phyloP scores from a whole-genome alignment of 257 asterid species.

The Ilex aquifolium region DNA sequence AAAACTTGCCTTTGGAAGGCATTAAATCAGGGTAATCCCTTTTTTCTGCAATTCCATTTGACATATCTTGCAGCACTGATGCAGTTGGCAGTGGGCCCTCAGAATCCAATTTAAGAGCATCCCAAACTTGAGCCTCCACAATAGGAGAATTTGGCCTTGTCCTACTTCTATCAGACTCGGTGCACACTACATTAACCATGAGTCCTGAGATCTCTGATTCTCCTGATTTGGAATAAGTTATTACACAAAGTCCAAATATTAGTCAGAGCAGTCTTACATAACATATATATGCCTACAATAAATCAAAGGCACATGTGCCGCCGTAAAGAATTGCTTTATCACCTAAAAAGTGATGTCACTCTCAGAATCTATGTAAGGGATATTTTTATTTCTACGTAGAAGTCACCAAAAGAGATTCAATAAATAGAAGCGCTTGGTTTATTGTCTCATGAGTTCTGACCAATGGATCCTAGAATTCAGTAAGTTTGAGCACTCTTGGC shows the following conservation, averaged over 20 bases:
- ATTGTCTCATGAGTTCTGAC: no score
- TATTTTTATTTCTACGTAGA: no score
- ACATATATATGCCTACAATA: no score
- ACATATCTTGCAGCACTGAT: constrained; percentile 23
- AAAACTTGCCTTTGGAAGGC: constrained; percentile 33
- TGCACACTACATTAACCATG: constrained; percentile 7
- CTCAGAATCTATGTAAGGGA: no score
- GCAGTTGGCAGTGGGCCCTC: constrained; percentile 20
- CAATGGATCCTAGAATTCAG: no score
- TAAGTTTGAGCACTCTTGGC: no score
- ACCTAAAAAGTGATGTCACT: no score
- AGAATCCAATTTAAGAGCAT: constrained; percentile 10
- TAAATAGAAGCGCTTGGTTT: no score
- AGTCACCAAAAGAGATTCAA: no score
- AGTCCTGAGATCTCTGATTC: constrained; percentile 14
- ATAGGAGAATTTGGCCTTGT: constrained; percentile 22
- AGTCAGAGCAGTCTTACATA: not conserved
- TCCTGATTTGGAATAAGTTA: constrained; percentile 34
- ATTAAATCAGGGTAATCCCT: constrained; percentile 15
- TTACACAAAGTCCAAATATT: not conserved
- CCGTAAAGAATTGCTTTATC: no score
- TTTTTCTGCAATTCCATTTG: constrained; percentile 21
- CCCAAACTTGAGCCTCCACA: constrained; percentile 22
- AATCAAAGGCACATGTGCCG: no score
- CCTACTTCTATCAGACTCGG: constrained; percentile 5